These are phyloP conservation scores for Phaseolus lunatus DNA, from an alignment of 306 rosid genomes.

Conservation along the genomic window DNA sequence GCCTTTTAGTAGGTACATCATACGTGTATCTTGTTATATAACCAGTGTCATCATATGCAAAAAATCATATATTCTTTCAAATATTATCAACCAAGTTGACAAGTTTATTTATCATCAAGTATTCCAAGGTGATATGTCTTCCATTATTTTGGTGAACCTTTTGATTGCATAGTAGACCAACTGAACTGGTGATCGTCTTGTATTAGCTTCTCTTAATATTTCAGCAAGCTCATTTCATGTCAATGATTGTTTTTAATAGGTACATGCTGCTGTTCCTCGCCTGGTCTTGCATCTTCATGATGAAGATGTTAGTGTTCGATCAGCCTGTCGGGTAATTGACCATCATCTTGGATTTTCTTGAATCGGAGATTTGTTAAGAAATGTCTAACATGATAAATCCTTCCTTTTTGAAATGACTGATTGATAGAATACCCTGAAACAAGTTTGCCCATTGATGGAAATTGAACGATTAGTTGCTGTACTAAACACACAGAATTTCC, in stretches of 20 bases:
- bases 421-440: slow-evolving; percentile 73
- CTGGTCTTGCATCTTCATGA: slow-evolving; percentile 89
- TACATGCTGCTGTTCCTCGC: slow-evolving; percentile 87
- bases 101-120: slow-evolving; percentile 9
- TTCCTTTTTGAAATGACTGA: slow-evolving; percentile 19
- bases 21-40: slow-evolving; percentile 16
- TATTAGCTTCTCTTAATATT: slow-evolving; percentile 26
- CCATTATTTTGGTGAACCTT: slow-evolving; percentile 28
- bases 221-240: slow-evolving; percentile 34
- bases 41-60: slow-evolving; percentile 3
- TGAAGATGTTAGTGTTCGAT: slow-evolving; percentile 73
- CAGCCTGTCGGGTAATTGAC: slow-evolving; percentile 92
- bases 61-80: background rate
- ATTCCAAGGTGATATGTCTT: background rate
- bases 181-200: slow-evolving; percentile 28
- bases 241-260: slow-evolving; percentile 55
- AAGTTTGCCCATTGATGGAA: slow-evolving; percentile 74
- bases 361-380: slow-evolving; percentile 29
- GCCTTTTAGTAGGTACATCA: background rate
- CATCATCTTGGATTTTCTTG: slow-evolving; percentile 43
- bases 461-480: slow-evolving; percentile 61
- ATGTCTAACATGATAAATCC: slow-evolving; percentile 31
- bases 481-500: slow-evolving; percentile 72
- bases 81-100: slow-evolving; percentile 22
- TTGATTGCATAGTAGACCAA: slow-evolving; percentile 2